phyloP scores from a whole-genome alignment of 1,284 basidiomycete species.

The Fistulina hepatica region DNA sequence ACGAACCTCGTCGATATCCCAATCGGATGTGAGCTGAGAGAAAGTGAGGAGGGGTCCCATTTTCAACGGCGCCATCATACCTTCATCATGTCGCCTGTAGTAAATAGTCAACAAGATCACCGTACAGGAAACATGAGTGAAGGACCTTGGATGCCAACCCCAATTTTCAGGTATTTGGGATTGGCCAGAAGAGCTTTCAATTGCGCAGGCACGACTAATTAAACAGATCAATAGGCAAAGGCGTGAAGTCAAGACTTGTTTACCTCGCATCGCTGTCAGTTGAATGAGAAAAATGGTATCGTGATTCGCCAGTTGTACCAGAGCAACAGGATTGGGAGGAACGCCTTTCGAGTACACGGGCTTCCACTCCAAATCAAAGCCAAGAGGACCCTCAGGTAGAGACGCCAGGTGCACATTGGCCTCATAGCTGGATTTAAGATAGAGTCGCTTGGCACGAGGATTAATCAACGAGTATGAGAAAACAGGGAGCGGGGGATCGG shows the following conservation, averaged over 20 bases:
- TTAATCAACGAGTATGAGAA: neutral
- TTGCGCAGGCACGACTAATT: slow-evolving; percentile 42
- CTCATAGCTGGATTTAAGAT: neutral
- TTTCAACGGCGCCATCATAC: slow-evolving; percentile 46
- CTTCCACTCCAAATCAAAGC: slow-evolving; percentile 70
- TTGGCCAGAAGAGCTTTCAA: slow-evolving; percentile 41
- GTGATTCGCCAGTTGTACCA: slow-evolving; percentile 54
- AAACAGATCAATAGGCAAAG: slow-evolving; percentile 6
- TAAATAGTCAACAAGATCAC: neutral
- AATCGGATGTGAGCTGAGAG: too few relatives aligned
- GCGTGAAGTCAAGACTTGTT: slow-evolving; percentile 3
- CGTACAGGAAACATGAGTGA: neutral
- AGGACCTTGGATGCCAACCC: slow-evolving; percentile 60
- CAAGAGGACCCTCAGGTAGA: slow-evolving; percentile 30
- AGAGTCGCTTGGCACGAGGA: neutral
- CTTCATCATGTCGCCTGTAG: slow-evolving; percentile 55
- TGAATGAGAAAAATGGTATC: slow-evolving; percentile 51
- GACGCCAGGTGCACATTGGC: slow-evolving; percentile 11
- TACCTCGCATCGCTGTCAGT: slow-evolving; percentile 49
- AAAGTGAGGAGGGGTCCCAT: too few relatives aligned
- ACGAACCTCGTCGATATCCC: slow-evolving; percentile 29
- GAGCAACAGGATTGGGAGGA: slow-evolving; percentile 50
- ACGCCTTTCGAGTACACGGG: slow-evolving; percentile 42
- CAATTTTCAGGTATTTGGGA: slow-evolving; percentile 44
- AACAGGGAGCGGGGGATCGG: neutral